Base-by-base conservation (phyloP, 192 early-diverging fungal species). In the Radiomyces spectabilis region DNA sequence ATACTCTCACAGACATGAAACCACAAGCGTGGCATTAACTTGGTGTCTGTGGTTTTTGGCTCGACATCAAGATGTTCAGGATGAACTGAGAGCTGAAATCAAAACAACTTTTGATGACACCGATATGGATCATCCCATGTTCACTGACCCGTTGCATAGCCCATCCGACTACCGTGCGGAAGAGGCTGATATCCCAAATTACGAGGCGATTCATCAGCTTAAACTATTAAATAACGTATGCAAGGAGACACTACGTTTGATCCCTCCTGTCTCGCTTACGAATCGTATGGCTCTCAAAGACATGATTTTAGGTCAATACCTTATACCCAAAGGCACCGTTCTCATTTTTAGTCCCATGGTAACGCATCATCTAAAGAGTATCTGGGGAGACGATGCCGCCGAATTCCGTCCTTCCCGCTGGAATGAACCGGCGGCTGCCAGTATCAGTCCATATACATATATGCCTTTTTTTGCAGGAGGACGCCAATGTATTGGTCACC, bases 371-470 rank as follows among this genome's bases (percentile, higher is more conserved):
- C 48, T 69, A 8, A 63, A 53, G 27, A 44, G 45, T 1, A 63
- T 76, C 1, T 82, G 68, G 63, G 78, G 77, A 1, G 61, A 74
- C 3, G 75, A 79, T 52, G 73, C 61, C 4, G 50, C 72, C 25
- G 64, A 73, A 16, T 83, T 81, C 41, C 65, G 61, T n/a, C 80
- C 78, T n/a, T 65, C 62, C 39, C 59, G 80, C 45, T 83, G 78
- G 79, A 41, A 74, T 24, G 76, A 74, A 27, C 55, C 56, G 1
- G 12, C 46, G 2, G 40, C 69, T 48, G 60, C 57, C 2, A 33
- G 41, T 22, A 42, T 46, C 19, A 49, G 54, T 19, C 31, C 62
- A 38, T 63, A 75, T 53, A 45, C 52, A 41, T 70, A 70, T 32
- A 60, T 65, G 55, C 78, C 80, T 0, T 83, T 83, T 41, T 48